phyloP scores from a whole-genome alignment of 2,329 filamentous ascomycete genomes.

The Eutypa lata region DNA sequence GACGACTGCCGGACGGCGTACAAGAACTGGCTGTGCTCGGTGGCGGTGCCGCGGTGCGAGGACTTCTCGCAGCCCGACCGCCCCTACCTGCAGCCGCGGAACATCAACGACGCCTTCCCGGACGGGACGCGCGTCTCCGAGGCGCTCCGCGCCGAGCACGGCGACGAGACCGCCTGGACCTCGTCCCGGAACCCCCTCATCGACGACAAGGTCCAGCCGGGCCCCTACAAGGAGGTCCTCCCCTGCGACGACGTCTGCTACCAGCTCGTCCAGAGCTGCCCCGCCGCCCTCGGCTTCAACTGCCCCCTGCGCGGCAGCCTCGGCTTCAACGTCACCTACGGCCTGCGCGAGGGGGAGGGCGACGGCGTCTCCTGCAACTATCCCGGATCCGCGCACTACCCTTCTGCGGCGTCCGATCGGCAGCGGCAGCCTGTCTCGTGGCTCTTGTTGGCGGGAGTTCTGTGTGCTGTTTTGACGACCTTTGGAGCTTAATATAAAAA shows the following conservation, averaged over 20 bases:
- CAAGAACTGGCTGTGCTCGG: conserved; percentile 92
- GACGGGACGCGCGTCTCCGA: conserved; percentile 59
- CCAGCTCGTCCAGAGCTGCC: conserved; percentile 80
- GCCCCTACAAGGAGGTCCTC: conserved; percentile 89
- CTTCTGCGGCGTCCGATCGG: conserved; percentile 33
- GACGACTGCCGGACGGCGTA: conserved; percentile 75
- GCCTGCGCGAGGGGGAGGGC: conserved; percentile 19
- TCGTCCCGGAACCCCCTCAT: conserved; percentile 69
- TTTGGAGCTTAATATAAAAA: background rate
- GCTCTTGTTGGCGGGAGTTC: conserved; percentile 14
- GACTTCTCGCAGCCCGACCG: conserved; percentile 62
- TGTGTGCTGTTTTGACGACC: conserved; percentile 8
- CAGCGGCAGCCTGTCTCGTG: conserved; percentile 17
- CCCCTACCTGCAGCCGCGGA: conserved; percentile 62
- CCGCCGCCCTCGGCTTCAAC: conserved; percentile 67
- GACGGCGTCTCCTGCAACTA: conserved; percentile 54
- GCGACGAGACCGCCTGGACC: conserved; percentile 40
- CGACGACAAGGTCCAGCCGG: conserved; percentile 68
- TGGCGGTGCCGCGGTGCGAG: conserved; percentile 87
- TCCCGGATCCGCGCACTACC: conserved; percentile 55
- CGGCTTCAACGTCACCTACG: conserved; percentile 48
- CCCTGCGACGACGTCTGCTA: conserved; percentile 89
- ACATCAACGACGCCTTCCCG: conserved; percentile 66
- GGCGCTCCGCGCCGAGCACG: conserved; percentile 22
- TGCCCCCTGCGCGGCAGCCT: conserved; percentile 58